phyloP scores from a whole-genome alignment of 805 yeast species.

The Ogataea haglerorum region DNA sequence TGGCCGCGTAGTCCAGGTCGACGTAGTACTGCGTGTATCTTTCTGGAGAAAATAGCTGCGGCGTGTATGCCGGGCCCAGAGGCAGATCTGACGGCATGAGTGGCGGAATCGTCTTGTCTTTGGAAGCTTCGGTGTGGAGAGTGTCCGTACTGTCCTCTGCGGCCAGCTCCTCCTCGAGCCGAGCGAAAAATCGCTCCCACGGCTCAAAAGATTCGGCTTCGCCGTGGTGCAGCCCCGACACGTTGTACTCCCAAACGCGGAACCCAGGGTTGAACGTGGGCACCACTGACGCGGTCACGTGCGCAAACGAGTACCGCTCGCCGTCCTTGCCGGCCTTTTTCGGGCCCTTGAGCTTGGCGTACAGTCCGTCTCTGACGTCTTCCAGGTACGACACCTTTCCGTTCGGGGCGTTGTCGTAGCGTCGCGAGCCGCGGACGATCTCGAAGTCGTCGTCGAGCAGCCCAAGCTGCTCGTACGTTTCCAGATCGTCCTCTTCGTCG shows the following conservation, averaged over 20 bases:
- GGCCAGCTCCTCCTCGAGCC: conserved; percentile 37
- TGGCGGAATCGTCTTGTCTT: conserved; percentile 62
- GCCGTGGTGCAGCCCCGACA: conserved; percentile 43
- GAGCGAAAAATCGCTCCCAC: conserved; percentile 58
- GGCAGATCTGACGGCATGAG: conserved; percentile 50
- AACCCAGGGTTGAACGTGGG: conserved; percentile 85
- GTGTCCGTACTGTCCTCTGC: conserved; percentile 31
- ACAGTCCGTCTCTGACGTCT: conserved; percentile 51
- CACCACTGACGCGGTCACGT: conserved; percentile 68
- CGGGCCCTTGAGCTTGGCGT: conserved; percentile 46
- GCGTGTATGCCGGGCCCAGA: conserved; percentile 73
- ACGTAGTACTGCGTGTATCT: conserved; percentile 70
- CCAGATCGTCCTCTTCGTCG: conserved; percentile 22
- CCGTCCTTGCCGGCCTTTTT: conserved; percentile 41
- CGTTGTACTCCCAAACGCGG: conserved; percentile 84
- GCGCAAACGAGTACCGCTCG: conserved; percentile 67
- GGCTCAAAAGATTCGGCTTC: conserved; percentile 34
- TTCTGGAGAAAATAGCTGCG: conserved; percentile 71
- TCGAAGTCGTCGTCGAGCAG: conserved; percentile 26
- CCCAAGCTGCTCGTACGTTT: conserved; percentile 16
- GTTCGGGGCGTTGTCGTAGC: conserved; percentile 62
- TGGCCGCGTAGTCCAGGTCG: conserved; percentile 48
- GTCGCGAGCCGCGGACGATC: conserved; percentile 18
- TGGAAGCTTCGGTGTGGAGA: conserved; percentile 9
- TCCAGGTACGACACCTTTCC: conserved; percentile 65